phyloP scores from a whole-genome alignment of 306 rosid species.

The Quercus gilva region DNA sequence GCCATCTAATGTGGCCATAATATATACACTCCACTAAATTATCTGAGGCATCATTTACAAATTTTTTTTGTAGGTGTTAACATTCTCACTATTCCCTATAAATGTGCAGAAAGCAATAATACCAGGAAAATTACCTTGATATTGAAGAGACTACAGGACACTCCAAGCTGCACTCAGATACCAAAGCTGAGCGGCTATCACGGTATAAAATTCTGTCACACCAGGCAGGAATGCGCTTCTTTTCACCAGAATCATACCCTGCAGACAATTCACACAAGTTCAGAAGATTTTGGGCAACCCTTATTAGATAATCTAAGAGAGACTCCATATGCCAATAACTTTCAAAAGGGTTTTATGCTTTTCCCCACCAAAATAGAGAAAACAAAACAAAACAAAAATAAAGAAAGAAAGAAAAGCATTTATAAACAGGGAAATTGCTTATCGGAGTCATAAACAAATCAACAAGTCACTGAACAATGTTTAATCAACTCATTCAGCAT shows the following conservation, averaged over 20 bases:
- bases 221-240: slow-evolving; percentile 99
- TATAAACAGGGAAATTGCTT: background rate
- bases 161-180: slow-evolving; percentile 70
- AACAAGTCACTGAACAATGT: background rate
- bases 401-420: background rate
- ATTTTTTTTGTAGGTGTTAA: slow-evolving; percentile 3
- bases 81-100: slow-evolving; percentile 8
- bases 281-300: slow-evolving; percentile 27
- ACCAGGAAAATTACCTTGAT: slow-evolving; percentile 51
- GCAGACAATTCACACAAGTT: background rate
- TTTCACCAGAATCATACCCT: slow-evolving; percentile 98
- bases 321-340: slow-evolving; percentile 12
- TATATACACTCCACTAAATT: background rate
- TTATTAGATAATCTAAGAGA: slow-evolving; percentile 3
- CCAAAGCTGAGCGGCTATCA: slow-evolving; percentile 63
- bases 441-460: background rate
- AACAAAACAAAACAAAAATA: background rate
- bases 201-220: slow-evolving; percentile 96
- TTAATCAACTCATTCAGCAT: slow-evolving; percentile 1
- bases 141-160: slow-evolving; percentile 76
- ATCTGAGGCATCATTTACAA: background rate
- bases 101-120: slow-evolving; percentile 19
- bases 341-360: background rate
- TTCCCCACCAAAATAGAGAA: too few relatives aligned
- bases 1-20: background rate